phyloP scores from a whole-genome alignment of 352 stramenopile species.

The Phytophthora tentaculata region DNA sequence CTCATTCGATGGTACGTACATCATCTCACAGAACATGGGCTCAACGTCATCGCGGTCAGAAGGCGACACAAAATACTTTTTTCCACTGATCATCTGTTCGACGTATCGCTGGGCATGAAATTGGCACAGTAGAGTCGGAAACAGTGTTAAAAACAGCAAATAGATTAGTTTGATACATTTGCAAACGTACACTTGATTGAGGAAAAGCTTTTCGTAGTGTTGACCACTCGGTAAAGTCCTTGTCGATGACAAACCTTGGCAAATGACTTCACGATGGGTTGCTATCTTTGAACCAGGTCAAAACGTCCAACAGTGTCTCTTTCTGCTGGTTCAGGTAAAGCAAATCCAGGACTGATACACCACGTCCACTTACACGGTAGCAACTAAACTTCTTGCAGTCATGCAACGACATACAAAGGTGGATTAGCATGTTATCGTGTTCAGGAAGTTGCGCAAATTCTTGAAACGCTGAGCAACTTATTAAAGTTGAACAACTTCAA shows the following conservation, averaged over 20 bases:
- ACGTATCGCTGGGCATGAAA: not conserved
- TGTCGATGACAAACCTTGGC: not conserved
- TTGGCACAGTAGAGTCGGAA: not conserved
- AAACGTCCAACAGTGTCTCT: not conserved
- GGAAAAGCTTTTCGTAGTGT: not conserved
- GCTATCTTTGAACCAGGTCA: not conserved
- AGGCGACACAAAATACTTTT: not conserved
- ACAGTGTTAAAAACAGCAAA: not conserved
- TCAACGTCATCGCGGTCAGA: not conserved
- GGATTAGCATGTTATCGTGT: not conserved
- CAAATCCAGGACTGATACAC: not conserved
- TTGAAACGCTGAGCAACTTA: not conserved
- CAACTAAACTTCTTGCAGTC: not conserved
- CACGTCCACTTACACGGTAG: not conserved
- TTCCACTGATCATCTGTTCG: not conserved
- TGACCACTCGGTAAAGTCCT: not conserved
- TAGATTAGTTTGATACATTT: not conserved
- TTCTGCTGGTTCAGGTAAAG: not conserved
- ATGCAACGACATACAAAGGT: not conserved
- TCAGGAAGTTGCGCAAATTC: not conserved
- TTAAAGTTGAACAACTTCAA: not conserved
- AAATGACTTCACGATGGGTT: not conserved
- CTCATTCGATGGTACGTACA: not conserved
- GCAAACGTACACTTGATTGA: not conserved
- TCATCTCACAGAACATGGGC: not conserved